Base-by-base conservation (phyloP, 2,329 filamentous ascomycete genomes). In the Claviceps paspali region DNA sequence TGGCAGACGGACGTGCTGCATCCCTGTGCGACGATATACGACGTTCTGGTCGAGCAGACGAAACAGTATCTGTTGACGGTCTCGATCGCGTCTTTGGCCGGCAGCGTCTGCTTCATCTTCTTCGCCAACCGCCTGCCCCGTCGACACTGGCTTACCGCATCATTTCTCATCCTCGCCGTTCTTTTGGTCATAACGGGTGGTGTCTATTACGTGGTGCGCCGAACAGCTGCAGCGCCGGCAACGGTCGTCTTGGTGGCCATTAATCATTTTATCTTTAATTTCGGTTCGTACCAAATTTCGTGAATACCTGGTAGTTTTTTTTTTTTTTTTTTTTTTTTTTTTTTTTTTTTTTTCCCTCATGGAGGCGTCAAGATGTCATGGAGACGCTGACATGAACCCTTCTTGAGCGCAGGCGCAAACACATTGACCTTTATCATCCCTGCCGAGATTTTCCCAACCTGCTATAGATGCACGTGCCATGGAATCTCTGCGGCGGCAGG, bases 371-470 rank as follows among this genome's bases (percentile, higher is more conserved):
- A n/a, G n/a, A n/a, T n/a, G n/a, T n/a, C n/a, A n/a, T n/a, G n/a
- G n/a, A 29, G 10, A 9, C 10, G 11, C 26, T 26, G n/a, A 33
- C n/a, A 14, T n/a, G n/a, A n/a, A n/a, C n/a, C n/a, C n/a, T n/a
- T 19, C 10, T 14, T 7, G n/a, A 5, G 10, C 15, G 3, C 35
- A 66, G 67, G 73, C 9, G 71, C 72, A 29, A 77, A 77, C 46
- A 72, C 69, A 0, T 64, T 76, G 9, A 78, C 73, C 0, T 77
- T 79, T 47, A 69, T 78, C 38, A 67, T 79, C 12, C 73, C 75
- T 1, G 73, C 71, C 29, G 74, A 79, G 49, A 67, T 76, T 29
- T 80, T 79, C 49, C 73, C 73, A 0, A 79, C 74, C 2, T 65
- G 67, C 43, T 78, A 76, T 46, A 67, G 75, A 29, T 73, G 67